A percentile compares a stretch with the other conserved stretches of the same genome.
phyloP scores from a whole-genome alignment of 306 rosid genomes.

The Vachellia pachyceras region DNA sequence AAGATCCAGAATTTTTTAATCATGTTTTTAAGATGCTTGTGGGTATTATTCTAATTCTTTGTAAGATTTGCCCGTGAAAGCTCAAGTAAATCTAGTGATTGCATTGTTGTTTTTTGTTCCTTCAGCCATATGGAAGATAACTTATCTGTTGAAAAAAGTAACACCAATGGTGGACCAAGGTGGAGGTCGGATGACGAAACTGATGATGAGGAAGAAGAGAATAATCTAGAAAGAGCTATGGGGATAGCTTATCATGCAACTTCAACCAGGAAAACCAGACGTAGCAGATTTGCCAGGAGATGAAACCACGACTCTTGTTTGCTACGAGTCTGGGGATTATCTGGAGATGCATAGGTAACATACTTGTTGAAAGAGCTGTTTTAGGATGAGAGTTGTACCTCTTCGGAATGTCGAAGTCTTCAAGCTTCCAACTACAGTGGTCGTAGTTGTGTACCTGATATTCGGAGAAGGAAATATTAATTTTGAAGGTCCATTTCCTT shows the following conservation, averaged over 20 bases:
- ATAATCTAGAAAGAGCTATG: constrained; percentile 48
- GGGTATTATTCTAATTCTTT: not conserved
- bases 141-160: constrained; percentile 41
- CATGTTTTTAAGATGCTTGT: not conserved
- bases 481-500: constrained; percentile 38
- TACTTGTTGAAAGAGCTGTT: constrained; percentile 29
- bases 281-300: constrained; percentile 66
- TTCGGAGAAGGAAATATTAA: constrained; percentile 44
- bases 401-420: constrained; percentile 33
- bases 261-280: constrained; percentile 54
- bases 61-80: not conserved
- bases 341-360: constrained; percentile 32
- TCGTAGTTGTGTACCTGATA: constrained; percentile 41
- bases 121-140: constrained; percentile 53
- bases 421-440: constrained; percentile 9
- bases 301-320: constrained; percentile 38
- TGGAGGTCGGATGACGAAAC: constrained; percentile 98
- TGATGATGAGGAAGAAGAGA: constrained; percentile 77
- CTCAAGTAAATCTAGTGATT: constrained; percentile 31
- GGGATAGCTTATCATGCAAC: constrained; percentile 45
- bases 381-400: constrained; percentile 34
- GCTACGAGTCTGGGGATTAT: constrained; percentile 21
- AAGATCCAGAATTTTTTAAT: not conserved
- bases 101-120: constrained; percentile 28
- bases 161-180: constrained; percentile 66